phyloP scores from a whole-genome alignment of 768 basidiomycete genomes.

The Boletales sp. region DNA sequence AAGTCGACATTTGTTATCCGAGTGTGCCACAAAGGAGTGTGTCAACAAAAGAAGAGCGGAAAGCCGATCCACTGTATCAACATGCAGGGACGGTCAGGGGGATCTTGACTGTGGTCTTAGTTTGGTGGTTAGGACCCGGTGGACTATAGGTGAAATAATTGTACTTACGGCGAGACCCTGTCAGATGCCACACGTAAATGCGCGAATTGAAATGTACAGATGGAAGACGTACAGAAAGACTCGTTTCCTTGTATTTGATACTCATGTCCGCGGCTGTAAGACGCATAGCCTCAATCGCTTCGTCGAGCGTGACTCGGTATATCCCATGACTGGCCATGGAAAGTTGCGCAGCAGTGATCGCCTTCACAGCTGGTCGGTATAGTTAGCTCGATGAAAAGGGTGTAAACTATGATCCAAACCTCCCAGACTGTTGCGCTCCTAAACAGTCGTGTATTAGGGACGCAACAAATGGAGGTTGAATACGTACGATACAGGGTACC shows the following conservation, averaged over 20 bases:
- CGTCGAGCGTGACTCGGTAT: constrained; percentile 85
- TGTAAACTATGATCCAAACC: constrained; percentile 39
- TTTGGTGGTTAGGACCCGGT: constrained; percentile 6
- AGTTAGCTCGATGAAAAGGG: constrained; percentile 2
- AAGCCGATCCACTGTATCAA: constrained; percentile 26
- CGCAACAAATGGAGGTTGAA: not conserved
- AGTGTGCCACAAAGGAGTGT: not conserved
- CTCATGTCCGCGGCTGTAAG: constrained; percentile 94
- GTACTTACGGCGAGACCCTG: constrained; percentile 58
- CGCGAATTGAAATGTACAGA: not conserved
- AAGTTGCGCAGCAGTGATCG: constrained; percentile 89
- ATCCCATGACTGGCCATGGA: constrained; percentile 90
- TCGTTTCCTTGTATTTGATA: constrained; percentile 93
- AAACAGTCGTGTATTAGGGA: constrained; percentile 2
- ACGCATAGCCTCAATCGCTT: constrained; percentile 94
- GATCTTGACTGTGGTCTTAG: constrained; percentile 73
- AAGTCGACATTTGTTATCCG: not conserved
- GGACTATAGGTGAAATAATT: constrained; percentile 1
- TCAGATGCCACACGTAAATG: constrained; percentile 1
- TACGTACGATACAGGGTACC: constrained; percentile 85
- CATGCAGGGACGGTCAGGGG: constrained; percentile 85
- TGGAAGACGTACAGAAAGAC: constrained; percentile 64
- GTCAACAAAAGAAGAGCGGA: not conserved
- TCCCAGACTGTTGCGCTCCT: constrained; percentile 86
- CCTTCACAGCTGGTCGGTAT: constrained; percentile 69